Percentiles rank a stretch among this genome's conserved stretches.
phyloP scores from a whole-genome alignment of 2,329 filamentous ascomycete genomes.

The Nothophoma quercina region DNA sequence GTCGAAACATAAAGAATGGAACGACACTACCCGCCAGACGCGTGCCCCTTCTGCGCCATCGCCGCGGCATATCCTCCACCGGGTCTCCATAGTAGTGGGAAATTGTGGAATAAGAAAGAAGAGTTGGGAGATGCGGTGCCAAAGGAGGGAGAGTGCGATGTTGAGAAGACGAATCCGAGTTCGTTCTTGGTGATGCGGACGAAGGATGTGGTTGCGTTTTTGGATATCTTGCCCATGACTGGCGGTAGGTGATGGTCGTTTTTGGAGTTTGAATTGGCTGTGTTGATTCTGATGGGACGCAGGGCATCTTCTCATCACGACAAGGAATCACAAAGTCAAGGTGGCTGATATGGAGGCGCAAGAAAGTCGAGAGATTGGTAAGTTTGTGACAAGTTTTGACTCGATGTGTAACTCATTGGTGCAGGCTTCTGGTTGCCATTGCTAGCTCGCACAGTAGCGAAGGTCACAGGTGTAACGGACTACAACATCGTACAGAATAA shows the following conservation, averaged over 20 bases:
- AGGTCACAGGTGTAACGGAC: constrained; percentile 75
- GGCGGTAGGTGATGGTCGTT: constrained; percentile 57
- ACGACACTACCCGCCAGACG: constrained; percentile 50
- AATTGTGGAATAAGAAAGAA: constrained; percentile 21
- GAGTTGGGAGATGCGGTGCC: constrained; percentile 33
- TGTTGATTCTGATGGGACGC: too few relatives aligned
- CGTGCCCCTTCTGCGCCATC: constrained; percentile 68
- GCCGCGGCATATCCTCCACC: constrained; percentile 60
- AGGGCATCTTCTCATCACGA: constrained; percentile 79
- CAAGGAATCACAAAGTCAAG: constrained; percentile 78
- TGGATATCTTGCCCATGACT: constrained; percentile 91
- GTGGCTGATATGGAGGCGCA: constrained; percentile 71
- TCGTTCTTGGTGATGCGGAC: constrained; percentile 77
- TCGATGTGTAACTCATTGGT: background rate
- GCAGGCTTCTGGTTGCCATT: constrained; percentile 68
- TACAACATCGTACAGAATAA: constrained; percentile 99
- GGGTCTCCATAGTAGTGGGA: too few relatives aligned
- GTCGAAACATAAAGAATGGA: constrained; percentile 40
- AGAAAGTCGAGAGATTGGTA: constrained; percentile 73
- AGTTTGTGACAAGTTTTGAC: constrained; percentile 35
- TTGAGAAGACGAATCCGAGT: constrained; percentile 47
- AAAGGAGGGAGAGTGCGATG: constrained; percentile 30
- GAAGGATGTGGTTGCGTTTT: constrained; percentile 79
- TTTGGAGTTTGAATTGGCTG: background rate
- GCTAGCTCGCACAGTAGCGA: constrained; percentile 73